Percentiles rank a stretch among this genome's conserved stretches.
These are phyloP conservation scores for Lodderomyces orthopsilosis DNA, from an alignment of 1,139 yeast genomes.

Conservation along the genomic window DNA sequence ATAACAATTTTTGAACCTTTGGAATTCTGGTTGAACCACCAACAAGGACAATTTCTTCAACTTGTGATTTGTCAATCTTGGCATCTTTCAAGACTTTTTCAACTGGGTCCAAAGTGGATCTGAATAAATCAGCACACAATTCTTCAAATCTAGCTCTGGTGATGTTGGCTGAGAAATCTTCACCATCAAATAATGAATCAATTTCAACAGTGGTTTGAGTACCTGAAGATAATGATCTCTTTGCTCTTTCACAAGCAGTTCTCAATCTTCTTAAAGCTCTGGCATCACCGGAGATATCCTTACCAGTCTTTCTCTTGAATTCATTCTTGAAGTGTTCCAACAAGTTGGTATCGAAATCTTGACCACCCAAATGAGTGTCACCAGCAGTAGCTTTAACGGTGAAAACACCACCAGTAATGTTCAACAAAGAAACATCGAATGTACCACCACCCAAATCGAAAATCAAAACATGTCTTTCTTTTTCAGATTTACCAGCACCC, in stretches of 20 bases:
- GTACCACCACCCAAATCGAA: conserved; percentile 99
- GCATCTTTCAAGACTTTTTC: conserved; percentile 98
- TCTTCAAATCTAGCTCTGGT: conserved; percentile 99
- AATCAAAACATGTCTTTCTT: conserved; percentile 86
- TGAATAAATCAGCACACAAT: conserved; percentile 92
- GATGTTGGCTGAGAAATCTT: conserved; percentile 93
- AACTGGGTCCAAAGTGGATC: conserved; percentile 94
- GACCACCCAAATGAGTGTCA: conserved; percentile 99
- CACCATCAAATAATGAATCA: conserved; percentile 95
- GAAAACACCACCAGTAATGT: conserved; percentile 98
- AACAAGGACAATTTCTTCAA: conserved; percentile 95
- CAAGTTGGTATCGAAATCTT: conserved; percentile 96
- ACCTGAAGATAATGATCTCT: conserved; percentile 96
- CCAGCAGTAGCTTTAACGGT: conserved; percentile 99
- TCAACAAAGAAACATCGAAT: conserved; percentile 94
- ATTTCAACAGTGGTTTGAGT: conserved; percentile 96
- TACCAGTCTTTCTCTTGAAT: conserved; percentile 95
- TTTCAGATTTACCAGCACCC: conserved; percentile 88
- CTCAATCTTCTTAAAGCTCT: conserved; percentile 98
- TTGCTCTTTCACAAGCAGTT: conserved; percentile 99
- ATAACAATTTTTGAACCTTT: conserved; percentile 94
- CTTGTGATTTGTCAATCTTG: conserved; percentile 82
- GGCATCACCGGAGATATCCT: conserved; percentile 86
- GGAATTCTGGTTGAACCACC: conserved; percentile 99
- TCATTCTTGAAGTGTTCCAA: conserved; percentile 92